A percentile compares a stretch with the other conserved stretches of the same genome.
Conservation (phyloP, 2,329 filamentous ascomycete genomes). For the Alternaria novae-zelandiae region DNA sequence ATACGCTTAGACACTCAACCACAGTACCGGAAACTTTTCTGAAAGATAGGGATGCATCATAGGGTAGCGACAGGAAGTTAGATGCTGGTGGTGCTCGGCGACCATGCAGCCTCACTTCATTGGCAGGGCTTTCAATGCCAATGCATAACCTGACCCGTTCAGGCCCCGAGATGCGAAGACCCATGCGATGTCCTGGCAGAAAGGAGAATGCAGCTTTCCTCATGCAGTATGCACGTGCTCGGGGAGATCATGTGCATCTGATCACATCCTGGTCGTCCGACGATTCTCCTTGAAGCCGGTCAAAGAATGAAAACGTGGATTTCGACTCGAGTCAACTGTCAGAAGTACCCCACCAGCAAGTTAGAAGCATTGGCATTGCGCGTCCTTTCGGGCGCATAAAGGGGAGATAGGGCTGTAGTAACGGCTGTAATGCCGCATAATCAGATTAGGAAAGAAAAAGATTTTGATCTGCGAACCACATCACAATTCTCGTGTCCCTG, state of each 20-base stretch:
- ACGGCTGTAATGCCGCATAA: background rate
- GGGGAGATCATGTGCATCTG: background rate
- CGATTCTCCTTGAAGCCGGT: background rate
- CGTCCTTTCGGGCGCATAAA: slow-evolving; percentile 12
- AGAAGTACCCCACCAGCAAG: background rate
- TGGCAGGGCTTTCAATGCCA: slow-evolving; percentile 22
- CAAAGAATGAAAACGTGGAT: slow-evolving; percentile 8
- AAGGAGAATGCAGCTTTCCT: slow-evolving; percentile 19
- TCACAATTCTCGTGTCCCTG: slow-evolving; percentile 4
- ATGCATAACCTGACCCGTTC: slow-evolving; percentile 1
- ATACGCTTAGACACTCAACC: slow-evolving; percentile 2
- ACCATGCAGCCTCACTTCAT: slow-evolving; percentile 36
- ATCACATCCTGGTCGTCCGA: slow-evolving; percentile 5
- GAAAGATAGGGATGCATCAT: slow-evolving; percentile 10
- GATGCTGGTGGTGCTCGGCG: slow-evolving; percentile 26
- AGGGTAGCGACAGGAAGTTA: slow-evolving; percentile 16
- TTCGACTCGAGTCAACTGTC: slow-evolving; percentile 17
- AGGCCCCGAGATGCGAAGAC: slow-evolving; percentile 1
- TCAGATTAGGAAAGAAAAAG: slow-evolving; percentile 5
- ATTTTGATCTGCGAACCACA: slow-evolving; percentile 12
- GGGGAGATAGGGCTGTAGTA: slow-evolving; percentile 7
- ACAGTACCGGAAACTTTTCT: background rate
- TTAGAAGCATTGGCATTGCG: slow-evolving; percentile 9
- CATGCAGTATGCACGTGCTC: slow-evolving; percentile 17
- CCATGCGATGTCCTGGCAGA: slow-evolving; percentile 17